Conservation (phyloP, 2,329 filamentous ascomycete genomes). For the Colletotrichum lupini region DNA sequence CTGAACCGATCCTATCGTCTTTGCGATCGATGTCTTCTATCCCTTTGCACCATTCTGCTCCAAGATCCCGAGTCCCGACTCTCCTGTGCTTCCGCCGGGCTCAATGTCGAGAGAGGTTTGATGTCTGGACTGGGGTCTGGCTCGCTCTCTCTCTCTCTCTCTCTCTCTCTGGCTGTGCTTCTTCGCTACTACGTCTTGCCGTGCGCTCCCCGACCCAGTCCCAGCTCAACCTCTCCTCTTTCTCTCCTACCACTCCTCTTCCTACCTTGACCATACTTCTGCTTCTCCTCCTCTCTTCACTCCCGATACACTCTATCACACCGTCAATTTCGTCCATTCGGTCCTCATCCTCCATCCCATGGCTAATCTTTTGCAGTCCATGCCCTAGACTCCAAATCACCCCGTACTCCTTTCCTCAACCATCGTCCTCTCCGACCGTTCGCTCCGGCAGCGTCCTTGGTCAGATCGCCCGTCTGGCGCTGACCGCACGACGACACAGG, state of each 20-base stretch:
- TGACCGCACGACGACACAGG: constrained; percentile 29
- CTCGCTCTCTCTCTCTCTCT: not conserved
- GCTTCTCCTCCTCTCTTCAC: constrained; percentile 7
- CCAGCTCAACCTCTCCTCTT: constrained; percentile 33
- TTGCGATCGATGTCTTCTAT: constrained; percentile 48
- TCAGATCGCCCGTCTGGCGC: constrained; percentile 34
- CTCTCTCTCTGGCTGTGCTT: not conserved
- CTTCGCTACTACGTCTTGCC: constrained; percentile 14
- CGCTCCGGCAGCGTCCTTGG: constrained; percentile 35
- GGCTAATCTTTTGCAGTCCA: constrained; percentile 31
- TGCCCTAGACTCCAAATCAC: constrained; percentile 21
- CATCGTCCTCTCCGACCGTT: constrained; percentile 27
- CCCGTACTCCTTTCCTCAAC: constrained; percentile 4
- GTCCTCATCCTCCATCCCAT: constrained; percentile 1
- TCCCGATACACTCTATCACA: constrained; percentile 20
- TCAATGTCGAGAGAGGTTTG: constrained; percentile 8
- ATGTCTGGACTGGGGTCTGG: constrained; percentile 6
- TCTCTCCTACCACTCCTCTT: constrained; percentile 8
- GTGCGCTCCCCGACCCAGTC: constrained; percentile 27
- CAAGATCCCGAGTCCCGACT: constrained; percentile 10
- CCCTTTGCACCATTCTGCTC: constrained; percentile 36
- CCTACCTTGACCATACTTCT: constrained; percentile 9
- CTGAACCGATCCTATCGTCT: constrained; percentile 44
- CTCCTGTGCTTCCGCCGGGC: not conserved
- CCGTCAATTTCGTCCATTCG: constrained; percentile 1